Conservation (phyloP, 192 early-diverging fungal species). For the Chytriomyces sp. region DNA sequence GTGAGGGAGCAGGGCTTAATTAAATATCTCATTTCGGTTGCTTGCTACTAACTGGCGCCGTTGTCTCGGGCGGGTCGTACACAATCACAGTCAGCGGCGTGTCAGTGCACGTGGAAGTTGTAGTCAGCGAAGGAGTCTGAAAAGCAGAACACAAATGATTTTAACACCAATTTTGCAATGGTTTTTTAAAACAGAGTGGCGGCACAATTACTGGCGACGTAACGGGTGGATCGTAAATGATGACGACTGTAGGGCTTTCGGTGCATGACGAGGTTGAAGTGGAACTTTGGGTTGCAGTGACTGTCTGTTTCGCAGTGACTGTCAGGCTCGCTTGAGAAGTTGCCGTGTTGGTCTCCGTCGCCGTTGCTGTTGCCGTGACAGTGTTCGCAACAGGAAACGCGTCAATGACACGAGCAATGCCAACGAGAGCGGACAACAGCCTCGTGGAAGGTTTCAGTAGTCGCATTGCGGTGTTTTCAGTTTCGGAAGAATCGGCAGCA, state of each 20-base stretch:
- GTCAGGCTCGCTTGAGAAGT: background rate
- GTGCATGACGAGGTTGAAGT: background rate
- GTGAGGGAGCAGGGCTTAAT: background rate
- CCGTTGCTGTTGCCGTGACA: background rate
- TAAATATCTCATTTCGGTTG: too few species aligned
- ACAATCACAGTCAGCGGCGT: too few species aligned
- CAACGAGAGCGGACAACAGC: background rate
- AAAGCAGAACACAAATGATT: too few species aligned
- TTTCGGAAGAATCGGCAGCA: background rate
- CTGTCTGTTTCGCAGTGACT: background rate
- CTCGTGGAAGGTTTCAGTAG: background rate
- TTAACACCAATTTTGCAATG: too few species aligned
- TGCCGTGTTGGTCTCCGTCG: background rate
- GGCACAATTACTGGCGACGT: background rate
- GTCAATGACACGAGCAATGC: background rate
- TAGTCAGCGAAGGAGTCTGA: too few species aligned
- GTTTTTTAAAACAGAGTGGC: too few species aligned
- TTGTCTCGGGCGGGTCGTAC: too few species aligned
- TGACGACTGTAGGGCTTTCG: background rate
- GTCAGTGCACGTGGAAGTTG: too few species aligned
- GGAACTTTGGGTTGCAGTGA: background rate
- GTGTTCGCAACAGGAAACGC: background rate
- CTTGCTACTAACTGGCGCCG: too few species aligned
- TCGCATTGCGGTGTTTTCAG: background rate
- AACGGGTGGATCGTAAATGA: background rate